A percentile compares a stretch with the other conserved stretches of the same genome.
These are phyloP conservation scores for Jasminum sambac DNA, from an alignment of 257 asterid genomes.

Conservation along the genomic window DNA sequence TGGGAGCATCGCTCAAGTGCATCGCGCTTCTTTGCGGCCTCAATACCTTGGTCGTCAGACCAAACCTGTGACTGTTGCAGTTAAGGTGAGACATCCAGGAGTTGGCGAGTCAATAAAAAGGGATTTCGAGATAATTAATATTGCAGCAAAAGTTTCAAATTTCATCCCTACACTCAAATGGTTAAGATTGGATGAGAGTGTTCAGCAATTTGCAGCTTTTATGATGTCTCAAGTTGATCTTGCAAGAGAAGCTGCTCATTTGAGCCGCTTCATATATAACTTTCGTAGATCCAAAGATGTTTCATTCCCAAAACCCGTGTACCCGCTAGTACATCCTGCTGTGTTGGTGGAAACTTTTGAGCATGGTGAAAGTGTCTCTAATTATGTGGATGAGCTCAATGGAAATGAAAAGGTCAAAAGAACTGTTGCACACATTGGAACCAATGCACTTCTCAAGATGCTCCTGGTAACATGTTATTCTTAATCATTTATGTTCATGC, in stretches of 20 bases:
- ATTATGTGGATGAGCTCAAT: conserved; percentile 60
- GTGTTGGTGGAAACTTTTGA: conserved; percentile 89
- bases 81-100: conserved; percentile 87
- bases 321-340: conserved; percentile 90
- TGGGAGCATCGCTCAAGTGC: conserved; percentile 87
- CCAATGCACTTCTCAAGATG: conserved; percentile 90
- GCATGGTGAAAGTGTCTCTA: conserved; percentile 74
- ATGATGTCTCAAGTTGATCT: conserved; percentile 94
- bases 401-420: conserved; percentile 71
- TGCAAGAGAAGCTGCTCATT: conserved; percentile 84
- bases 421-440: conserved; percentile 80
- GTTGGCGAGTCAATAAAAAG: conserved; percentile 85
- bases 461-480: conserved; percentile 53
- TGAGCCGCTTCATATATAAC: conserved; percentile 78
- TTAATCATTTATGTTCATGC: not conserved
- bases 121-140: conserved; percentile 75
- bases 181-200: conserved; percentile 86
- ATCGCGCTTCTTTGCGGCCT: conserved; percentile 64
- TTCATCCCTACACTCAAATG: conserved; percentile 66
- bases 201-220: conserved; percentile 77
- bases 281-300: conserved; percentile 78
- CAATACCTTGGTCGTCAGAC: conserved; percentile 53
- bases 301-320: conserved; percentile 83
- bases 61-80: conserved; percentile 73
- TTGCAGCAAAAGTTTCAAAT: conserved; percentile 61